Evolutionary conservation across 257 asterid genomes (phyloP).

Genomic region (Nicotiana noctiflora): DNA sequence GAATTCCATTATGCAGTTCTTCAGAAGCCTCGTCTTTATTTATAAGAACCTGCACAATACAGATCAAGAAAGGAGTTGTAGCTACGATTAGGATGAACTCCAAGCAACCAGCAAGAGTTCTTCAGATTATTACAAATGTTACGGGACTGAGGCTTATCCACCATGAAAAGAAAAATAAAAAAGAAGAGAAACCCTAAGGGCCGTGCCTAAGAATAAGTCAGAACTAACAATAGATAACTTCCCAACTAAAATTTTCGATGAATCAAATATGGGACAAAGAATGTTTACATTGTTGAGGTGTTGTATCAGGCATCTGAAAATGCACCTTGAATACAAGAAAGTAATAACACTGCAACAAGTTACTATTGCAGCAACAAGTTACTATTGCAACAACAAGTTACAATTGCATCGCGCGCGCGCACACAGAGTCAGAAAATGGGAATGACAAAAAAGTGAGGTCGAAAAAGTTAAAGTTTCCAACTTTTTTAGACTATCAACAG

Average conservation of each 20-base stretch:
- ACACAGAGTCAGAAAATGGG: background rate
- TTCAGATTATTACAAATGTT: background rate
- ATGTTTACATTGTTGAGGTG: background rate
- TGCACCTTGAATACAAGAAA: background rate
- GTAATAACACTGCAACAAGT: background rate
- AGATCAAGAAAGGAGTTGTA: background rate
- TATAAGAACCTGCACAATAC: conserved; percentile 58
- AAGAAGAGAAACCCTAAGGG: background rate
- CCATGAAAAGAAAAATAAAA: background rate
- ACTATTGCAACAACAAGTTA: background rate
- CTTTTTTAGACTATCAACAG: background rate
- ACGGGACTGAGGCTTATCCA: background rate
- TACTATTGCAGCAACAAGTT: background rate
- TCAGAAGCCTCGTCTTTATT: conserved; percentile 67
- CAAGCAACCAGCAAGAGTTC: background rate
- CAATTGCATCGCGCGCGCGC: no score
- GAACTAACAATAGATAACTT: background rate
- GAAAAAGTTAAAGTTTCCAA: background rate
- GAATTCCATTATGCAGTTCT: conserved; percentile 57
- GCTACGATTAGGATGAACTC: background rate
- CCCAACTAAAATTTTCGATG: background rate
- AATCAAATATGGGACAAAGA: background rate
- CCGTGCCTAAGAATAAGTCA: background rate
- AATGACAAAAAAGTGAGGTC: background rate
- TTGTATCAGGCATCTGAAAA: background rate